A percentile compares a stretch with the other conserved stretches of the same genome.
These are phyloP conservation scores for Halenospora varia DNA, from an alignment of 495 filamentous ascomycete genomes.

Conservation along the genomic window DNA sequence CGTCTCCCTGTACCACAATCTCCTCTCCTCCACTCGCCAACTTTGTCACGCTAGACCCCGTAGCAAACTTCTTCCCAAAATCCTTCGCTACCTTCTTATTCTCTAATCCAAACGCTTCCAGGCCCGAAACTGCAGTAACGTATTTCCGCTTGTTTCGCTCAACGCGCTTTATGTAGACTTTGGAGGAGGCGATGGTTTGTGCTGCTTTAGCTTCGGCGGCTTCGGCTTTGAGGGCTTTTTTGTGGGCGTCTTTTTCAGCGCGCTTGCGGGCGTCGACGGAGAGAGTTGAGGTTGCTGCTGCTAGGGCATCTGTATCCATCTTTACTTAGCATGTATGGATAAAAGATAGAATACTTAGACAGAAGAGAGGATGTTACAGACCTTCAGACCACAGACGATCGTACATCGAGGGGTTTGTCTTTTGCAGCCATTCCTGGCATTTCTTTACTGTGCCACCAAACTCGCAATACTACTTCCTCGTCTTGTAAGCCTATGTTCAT, in stretches of 20 bases:
- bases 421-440: slow-evolving; percentile 92
- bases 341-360: slow-evolving; percentile 8
- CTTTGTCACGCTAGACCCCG: slow-evolving; percentile 89
- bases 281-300: slow-evolving; percentile 76
- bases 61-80: slow-evolving; percentile 90
- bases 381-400: slow-evolving; percentile 78
- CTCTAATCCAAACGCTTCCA: slow-evolving; percentile 87
- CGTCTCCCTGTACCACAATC: slow-evolving; percentile 96
- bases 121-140: slow-evolving; percentile 82
- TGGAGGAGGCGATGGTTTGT: slow-evolving; percentile 67
- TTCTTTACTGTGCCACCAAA: slow-evolving; percentile 98
- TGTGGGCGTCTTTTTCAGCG: slow-evolving; percentile 88
- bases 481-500: slow-evolving; percentile 2
- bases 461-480: slow-evolving; percentile 80
- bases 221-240: slow-evolving; percentile 91
- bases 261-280: slow-evolving; percentile 86
- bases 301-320: slow-evolving; percentile 82
- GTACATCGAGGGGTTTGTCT: slow-evolving; percentile 69
- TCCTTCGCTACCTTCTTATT: slow-evolving; percentile 91
- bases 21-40: slow-evolving; percentile 82
- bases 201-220: slow-evolving; percentile 74
- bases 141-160: slow-evolving; percentile 97
- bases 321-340: too few relatives aligned
- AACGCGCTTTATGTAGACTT: slow-evolving; percentile 90
- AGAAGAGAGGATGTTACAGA: slow-evolving; percentile 29